Conservation (phyloP, 225 moss, liverwort and hornwort species). For the Sphagnum tenellum region DNA sequence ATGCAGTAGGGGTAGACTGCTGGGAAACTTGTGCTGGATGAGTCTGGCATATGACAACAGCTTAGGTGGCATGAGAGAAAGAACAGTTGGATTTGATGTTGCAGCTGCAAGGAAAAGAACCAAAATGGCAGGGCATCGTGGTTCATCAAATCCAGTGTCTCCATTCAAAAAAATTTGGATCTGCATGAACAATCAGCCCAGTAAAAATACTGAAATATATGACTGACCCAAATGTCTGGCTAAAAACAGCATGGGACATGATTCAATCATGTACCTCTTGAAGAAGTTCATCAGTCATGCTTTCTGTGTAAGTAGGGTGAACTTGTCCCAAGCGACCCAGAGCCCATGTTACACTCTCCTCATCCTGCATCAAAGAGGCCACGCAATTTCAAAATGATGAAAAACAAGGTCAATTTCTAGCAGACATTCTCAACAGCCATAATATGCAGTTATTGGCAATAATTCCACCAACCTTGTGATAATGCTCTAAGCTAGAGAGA, state of each 20-base stretch:
- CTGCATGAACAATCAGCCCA: constrained; percentile 22
- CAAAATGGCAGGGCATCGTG: constrained; percentile 60
- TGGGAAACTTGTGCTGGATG: constrained; percentile 52
- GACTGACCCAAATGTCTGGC: background rate
- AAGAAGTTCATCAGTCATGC: constrained; percentile 65
- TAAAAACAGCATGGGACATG: background rate
- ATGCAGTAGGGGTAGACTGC: constrained; percentile 39
- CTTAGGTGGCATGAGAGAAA: constrained; percentile 64
- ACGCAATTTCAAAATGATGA: too few relatives aligned
- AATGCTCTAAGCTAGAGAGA: constrained; percentile 70
- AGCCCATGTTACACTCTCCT: constrained; percentile 32
- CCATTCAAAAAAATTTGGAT: constrained; percentile 58
- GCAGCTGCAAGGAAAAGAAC: constrained; percentile 75
- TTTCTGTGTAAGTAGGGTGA: constrained; percentile 71
- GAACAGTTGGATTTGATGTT: constrained; percentile 39
- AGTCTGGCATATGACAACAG: constrained; percentile 45
- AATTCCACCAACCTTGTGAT: constrained; percentile 51
- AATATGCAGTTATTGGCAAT: background rate
- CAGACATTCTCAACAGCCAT: too few relatives aligned
- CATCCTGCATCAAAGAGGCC: constrained; percentile 44
- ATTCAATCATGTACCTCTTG: constrained; percentile 53
- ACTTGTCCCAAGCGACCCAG: constrained; percentile 54
- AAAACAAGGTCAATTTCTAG: too few relatives aligned
- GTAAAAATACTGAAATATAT: background rate
- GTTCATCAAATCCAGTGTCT: constrained; percentile 80